Conservation (phyloP, 306 rosid species). For the Prunus campanulata region DNA sequence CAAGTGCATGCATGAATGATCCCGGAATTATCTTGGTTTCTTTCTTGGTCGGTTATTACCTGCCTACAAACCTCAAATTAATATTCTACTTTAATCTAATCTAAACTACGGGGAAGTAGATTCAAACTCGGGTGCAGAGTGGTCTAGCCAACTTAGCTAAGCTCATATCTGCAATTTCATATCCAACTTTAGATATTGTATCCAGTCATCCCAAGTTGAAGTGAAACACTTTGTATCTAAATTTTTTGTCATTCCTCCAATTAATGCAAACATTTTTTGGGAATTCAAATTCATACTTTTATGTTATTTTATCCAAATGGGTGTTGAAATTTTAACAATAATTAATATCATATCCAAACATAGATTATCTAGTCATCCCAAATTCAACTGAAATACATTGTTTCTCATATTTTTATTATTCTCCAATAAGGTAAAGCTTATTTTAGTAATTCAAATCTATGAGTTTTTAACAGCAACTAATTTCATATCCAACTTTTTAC, state of each 20-base stretch:
- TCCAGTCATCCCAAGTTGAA: no score
- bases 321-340: no score
- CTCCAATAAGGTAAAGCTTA: no score
- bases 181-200: no score
- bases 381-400: neutral
- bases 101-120: accelerated
- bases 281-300: neutral
- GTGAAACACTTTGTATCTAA: no score
- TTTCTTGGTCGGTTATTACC: no score
- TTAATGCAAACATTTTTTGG: no score
- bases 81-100: no score
- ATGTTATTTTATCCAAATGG: neutral
- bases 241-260: no score
- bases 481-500: neutral
- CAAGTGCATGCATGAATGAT: neutral
- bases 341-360: neutral
- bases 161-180: no score
- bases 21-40: neutral
- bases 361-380: neutral
- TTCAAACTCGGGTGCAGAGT: accelerated
- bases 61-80: neutral
- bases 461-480: neutral
- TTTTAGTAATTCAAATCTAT: no score
- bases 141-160: accelerated
- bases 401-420: no score